Percentiles rank a stretch among this genome's conserved stretches.
Conservation (phyloP, 2,329 filamentous ascomycete genomes). For the Exophiala sp. region DNA sequence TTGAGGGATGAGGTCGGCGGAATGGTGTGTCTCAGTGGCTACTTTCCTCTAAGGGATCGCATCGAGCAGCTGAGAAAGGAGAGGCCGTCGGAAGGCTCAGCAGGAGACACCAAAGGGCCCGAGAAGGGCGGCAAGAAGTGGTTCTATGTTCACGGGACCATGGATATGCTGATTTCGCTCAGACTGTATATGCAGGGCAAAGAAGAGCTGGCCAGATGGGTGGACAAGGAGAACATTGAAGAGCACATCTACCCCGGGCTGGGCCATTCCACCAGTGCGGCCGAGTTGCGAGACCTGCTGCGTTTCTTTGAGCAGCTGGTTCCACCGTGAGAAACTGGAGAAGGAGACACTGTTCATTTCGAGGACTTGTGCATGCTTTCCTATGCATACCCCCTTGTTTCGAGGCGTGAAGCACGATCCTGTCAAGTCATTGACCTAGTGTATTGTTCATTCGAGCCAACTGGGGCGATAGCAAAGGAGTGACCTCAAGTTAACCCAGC, state of each 20-base stretch:
- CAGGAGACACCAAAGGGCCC: neutral
- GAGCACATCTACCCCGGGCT: conserved; percentile 43
- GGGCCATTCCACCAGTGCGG: conserved; percentile 41
- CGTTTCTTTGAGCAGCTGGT: conserved; percentile 23
- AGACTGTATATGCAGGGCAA: conserved; percentile 40
- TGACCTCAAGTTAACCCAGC: neutral
- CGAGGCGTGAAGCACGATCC: no score
- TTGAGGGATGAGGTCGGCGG: conserved; percentile 33
- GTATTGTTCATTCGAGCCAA: neutral
- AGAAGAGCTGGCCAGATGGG: conserved; percentile 35
- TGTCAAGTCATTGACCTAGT: neutral
- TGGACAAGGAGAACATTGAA: conserved; percentile 36
- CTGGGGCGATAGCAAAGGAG: neutral
- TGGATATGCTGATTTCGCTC: conserved; percentile 46
- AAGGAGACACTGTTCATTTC: no score
- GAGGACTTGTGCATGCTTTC: neutral
- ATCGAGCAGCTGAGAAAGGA: conserved; percentile 38
- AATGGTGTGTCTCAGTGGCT: conserved; percentile 44
- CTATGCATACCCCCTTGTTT: neutral
- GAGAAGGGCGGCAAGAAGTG: conserved; percentile 36
- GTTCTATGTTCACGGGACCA: conserved; percentile 45
- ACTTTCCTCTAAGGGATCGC: conserved; percentile 40
- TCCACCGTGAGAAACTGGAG: conserved; percentile 12
- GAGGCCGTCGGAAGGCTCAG: conserved; percentile 24
- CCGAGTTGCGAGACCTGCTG: conserved; percentile 44